A percentile compares a stretch with the other conserved stretches of the same genome.
Evolutionary conservation across 2,329 filamentous ascomycete species (phyloP).

Genomic region (Onygena corvina): DNA sequence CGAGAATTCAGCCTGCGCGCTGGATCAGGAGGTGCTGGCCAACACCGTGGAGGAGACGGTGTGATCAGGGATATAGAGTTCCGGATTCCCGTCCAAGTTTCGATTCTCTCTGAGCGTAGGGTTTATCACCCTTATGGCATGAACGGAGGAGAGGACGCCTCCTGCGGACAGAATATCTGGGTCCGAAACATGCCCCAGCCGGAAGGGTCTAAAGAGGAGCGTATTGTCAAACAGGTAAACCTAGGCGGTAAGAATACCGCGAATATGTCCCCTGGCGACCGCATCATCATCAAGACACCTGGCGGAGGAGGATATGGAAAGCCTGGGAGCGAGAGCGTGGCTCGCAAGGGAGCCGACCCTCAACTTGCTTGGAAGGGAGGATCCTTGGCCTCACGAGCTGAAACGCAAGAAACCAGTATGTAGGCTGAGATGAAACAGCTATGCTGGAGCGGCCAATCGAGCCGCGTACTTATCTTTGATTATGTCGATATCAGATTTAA

Average conservation of each 20-base stretch:
- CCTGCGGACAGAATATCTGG: conserved; percentile 74
- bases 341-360: conserved; percentile 44
- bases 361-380: conserved; percentile 49
- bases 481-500: not conserved
- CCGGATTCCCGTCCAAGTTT: conserved; percentile 61
- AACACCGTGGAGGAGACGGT: conserved; percentile 61
- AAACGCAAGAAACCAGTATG: conserved; percentile 41
- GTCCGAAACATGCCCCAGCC: conserved; percentile 53
- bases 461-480: not conserved
- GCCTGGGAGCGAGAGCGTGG: conserved; percentile 42
- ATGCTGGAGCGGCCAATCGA: not conserved
- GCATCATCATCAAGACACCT: conserved; percentile 29
- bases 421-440: conserved; percentile 14
- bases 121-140: conserved; percentile 68
- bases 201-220: conserved; percentile 18
- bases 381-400: conserved; percentile 39
- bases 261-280: conserved; percentile 27
- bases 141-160: conserved; percentile 62
- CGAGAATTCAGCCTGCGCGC: conserved; percentile 54
- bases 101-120: conserved; percentile 60
- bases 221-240: conserved; percentile 20
- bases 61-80: conserved; percentile 72
- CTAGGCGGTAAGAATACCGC: conserved; percentile 25
- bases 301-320: conserved; percentile 33
- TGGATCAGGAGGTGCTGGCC: conserved; percentile 53